phyloP scores from a whole-genome alignment of 306 rosid species.

The Lathyrus sativus region DNA sequence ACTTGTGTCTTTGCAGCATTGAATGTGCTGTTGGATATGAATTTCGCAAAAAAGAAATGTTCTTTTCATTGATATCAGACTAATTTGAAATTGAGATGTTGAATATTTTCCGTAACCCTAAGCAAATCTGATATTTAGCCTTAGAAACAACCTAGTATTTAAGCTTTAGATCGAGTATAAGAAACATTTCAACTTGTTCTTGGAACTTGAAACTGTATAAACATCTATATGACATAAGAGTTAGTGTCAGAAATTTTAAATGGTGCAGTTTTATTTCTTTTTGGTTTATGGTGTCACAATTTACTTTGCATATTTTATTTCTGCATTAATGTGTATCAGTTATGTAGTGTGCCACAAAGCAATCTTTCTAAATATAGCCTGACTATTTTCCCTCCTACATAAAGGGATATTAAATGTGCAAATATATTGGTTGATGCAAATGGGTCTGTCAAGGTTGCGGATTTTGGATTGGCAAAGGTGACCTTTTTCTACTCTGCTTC shows the following conservation, averaged over 20 bases:
- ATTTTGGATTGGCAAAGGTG: conserved; percentile 99
- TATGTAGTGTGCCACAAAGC: conserved; percentile 10
- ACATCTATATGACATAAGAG: background rate
- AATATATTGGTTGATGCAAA: conserved; percentile 83
- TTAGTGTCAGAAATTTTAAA: conserved; percentile 21
- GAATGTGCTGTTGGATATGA: background rate
- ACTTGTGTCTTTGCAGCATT: background rate
- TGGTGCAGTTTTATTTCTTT: background rate
- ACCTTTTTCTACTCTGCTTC: conserved; percentile 20
- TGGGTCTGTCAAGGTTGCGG: conserved; percentile 96
- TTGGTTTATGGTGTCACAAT: conserved; percentile 28
- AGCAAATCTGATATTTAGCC: conserved; percentile 13
- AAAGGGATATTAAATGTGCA: conserved; percentile 94
- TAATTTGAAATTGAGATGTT: conserved; percentile 10
- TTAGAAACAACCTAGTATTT: background rate
- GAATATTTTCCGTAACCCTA: conserved; percentile 14
- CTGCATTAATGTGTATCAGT: conserved; percentile 7
- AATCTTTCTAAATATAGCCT: conserved; percentile 32
- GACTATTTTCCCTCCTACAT: conserved; percentile 15
- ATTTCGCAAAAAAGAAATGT: conserved; percentile 6
- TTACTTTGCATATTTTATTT: conserved; percentile 33
- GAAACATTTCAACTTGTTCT: background rate
- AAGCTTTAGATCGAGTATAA: background rate
- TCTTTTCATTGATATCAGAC: conserved; percentile 5
- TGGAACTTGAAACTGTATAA: conserved; percentile 2